phyloP scores from a whole-genome alignment of 2,329 filamentous ascomycete genomes.

The Rhynchosporium agropyri region DNA sequence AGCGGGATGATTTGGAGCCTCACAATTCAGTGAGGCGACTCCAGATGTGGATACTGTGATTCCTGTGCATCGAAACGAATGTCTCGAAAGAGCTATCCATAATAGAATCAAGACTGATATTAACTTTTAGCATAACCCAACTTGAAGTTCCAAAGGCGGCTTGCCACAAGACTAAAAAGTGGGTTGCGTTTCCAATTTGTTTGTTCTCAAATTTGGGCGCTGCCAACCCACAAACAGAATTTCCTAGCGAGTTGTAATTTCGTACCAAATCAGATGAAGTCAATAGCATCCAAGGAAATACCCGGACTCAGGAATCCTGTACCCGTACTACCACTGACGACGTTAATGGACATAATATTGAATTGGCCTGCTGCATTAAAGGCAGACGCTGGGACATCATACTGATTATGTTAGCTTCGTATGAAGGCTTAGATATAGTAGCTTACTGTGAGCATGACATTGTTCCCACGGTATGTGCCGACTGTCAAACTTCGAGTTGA shows the following conservation, averaged over 20 bases:
- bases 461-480: conserved; percentile 61
- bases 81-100: no score
- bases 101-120: no score
- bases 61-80: no score
- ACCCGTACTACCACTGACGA: conserved; percentile 61
- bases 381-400: conserved; percentile 20
- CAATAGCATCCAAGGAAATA: conserved; percentile 26
- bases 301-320: conserved; percentile 56
- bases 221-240: background rate
- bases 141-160: no score
- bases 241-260: background rate
- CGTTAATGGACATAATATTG: conserved; percentile 47
- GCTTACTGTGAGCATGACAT: conserved; percentile 21
- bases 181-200: no score
- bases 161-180: no score
- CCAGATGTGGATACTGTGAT: no score
- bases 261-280: conserved; percentile 12
- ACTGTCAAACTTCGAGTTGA: conserved; percentile 66
- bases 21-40: no score
- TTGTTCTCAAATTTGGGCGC: background rate
- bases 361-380: conserved; percentile 22
- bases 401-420: background rate
- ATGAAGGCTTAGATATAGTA: background rate
- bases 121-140: no score
- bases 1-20: no score